Evolutionary conservation across 176 grass and related monocot species (phyloP), one percentile per base, ranked within the genome.

Genomic region (Musa schizocarpa): DNA sequence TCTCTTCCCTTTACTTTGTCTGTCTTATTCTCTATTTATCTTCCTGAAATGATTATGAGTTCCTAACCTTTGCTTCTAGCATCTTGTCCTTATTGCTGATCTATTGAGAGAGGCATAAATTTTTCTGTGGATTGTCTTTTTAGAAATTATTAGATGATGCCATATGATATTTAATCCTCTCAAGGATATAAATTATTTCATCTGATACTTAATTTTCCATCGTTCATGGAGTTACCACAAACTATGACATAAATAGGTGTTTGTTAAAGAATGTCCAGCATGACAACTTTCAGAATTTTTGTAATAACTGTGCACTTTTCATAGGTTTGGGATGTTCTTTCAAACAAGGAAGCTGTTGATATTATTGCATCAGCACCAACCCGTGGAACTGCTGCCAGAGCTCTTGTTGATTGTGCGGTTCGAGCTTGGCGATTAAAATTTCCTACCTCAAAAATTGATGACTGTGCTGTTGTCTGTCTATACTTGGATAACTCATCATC

Each of bases 311-410:
- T 16, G 9, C 3, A 50, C 17, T n/a, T 70, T n/a, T 51, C 9
- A 48, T 50, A 70, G 68, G 68, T 70, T 51, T 70, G 68, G 68
- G 68, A 70, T 70, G 68, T 51, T 70, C 68, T 70, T 1, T 70
- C 68, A 11, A 70, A 70, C 68, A 21, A 70, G 68, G 68, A 70
- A 19, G 68, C 68, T 51, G 68, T 70, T 70, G 68, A 70, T 50
- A 70, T 70, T 50, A 19, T 70, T 70, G 48, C 68, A 9, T 70
- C 68, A 14, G 68, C 68, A 21, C 48, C 68, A 4, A 21, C 68
- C 12, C 29, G 16, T 21, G 68, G 43, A 3, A 51, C 68, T 3
- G 68, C 68, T 21, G 68, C 68, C n/a, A 70, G 68, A 70, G 43
- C 68, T 12, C 68, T 70, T 70, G 68, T 70, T n/a, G 68, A 70